Percentiles rank a stretch among this genome's conserved stretches.
These are phyloP conservation scores for Pseudomassariella vexata DNA, from an alignment of 2,329 filamentous ascomycete species.

Conservation along the genomic window DNA sequence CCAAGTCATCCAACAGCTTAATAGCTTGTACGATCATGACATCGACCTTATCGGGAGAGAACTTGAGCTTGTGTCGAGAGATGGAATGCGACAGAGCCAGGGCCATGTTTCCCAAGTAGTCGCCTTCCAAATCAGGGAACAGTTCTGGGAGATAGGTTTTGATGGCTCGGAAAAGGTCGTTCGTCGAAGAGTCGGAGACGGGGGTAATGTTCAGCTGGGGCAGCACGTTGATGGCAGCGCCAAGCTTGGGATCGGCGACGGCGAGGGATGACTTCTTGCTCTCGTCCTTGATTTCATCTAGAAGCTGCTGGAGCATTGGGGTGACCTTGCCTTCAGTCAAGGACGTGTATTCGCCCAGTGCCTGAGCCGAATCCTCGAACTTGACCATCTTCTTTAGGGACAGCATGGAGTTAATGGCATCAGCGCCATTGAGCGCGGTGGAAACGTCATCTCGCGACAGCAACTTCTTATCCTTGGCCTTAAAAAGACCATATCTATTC, in stretches of 20 bases:
- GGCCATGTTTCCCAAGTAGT: slow-evolving; percentile 89
- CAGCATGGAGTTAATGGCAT: slow-evolving; percentile 82
- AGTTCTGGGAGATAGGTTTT: slow-evolving; percentile 84
- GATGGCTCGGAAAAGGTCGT: slow-evolving; percentile 91
- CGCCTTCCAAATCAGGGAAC: slow-evolving; percentile 78
- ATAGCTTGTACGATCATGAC: slow-evolving; percentile 99
- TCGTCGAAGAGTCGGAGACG: slow-evolving; percentile 73
- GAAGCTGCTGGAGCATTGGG: slow-evolving; percentile 72
- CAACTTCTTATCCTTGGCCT: slow-evolving; percentile 97
- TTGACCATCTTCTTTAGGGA: slow-evolving; percentile 97
- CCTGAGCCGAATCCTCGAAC: slow-evolving; percentile 88
- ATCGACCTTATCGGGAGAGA: slow-evolving; percentile 97
- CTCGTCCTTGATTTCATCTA: slow-evolving; percentile 91
- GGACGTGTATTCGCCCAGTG: slow-evolving; percentile 83
- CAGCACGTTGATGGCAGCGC: slow-evolving; percentile 86
- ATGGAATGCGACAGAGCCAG: slow-evolving; percentile 95
- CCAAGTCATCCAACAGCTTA: slow-evolving; percentile 85
- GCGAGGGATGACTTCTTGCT: slow-evolving; percentile 95
- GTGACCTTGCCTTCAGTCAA: slow-evolving; percentile 94
- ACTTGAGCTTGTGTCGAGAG: slow-evolving; percentile 96
- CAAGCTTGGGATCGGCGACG: slow-evolving; percentile 89
- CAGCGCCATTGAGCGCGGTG: slow-evolving; percentile 69
- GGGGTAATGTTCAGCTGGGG: slow-evolving; percentile 80
- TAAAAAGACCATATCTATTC: slow-evolving; percentile 89
- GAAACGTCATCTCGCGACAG: slow-evolving; percentile 80